A percentile compares a stretch with the other conserved stretches of the same genome.
These are phyloP conservation scores for Podosphaera fusca DNA, from an alignment of 2,329 filamentous ascomycete species.

Conservation along the genomic window DNA sequence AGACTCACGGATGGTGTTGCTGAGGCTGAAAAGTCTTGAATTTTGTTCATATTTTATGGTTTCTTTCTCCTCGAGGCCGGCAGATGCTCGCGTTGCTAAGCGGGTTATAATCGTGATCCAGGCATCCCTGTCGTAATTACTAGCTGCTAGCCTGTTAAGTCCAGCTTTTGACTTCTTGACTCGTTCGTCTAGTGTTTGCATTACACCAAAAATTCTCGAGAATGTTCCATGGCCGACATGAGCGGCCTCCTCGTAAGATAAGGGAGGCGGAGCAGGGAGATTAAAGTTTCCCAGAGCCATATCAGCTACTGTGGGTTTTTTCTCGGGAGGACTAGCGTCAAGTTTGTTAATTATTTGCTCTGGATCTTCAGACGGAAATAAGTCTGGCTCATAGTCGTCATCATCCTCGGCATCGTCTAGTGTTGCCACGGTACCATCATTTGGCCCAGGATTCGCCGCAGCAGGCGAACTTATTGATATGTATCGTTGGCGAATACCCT, in stretches of 20 bases:
- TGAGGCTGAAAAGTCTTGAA: slow-evolving; percentile 24
- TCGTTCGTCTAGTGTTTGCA: slow-evolving; percentile 48
- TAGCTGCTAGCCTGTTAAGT: slow-evolving; percentile 65
- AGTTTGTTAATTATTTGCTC: slow-evolving; percentile 60
- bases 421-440: slow-evolving; percentile 35
- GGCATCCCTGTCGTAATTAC: slow-evolving; percentile 62
- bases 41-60: slow-evolving; percentile 24
- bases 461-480: slow-evolving; percentile 13
- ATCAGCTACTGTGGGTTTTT: slow-evolving; percentile 23
- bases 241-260: slow-evolving; percentile 49
- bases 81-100: slow-evolving; percentile 56
- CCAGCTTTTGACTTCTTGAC: slow-evolving; percentile 43
- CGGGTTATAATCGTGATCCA: slow-evolving; percentile 79
- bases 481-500: slow-evolving; percentile 29
- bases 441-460: slow-evolving; percentile 10
- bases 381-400: slow-evolving; percentile 83
- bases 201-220: slow-evolving; percentile 53
- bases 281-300: slow-evolving; percentile 48
- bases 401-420: slow-evolving; percentile 55
- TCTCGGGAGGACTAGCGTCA: slow-evolving; percentile 40
- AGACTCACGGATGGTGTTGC: slow-evolving; percentile 52
- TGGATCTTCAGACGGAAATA: slow-evolving; percentile 45
- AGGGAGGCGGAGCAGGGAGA: slow-evolving; percentile 49
- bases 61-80: slow-evolving; percentile 37
- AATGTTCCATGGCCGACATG: slow-evolving; percentile 55